Conservation (phyloP, 2,329 filamentous ascomycete species). For the Stemphylium lycopersici region DNA sequence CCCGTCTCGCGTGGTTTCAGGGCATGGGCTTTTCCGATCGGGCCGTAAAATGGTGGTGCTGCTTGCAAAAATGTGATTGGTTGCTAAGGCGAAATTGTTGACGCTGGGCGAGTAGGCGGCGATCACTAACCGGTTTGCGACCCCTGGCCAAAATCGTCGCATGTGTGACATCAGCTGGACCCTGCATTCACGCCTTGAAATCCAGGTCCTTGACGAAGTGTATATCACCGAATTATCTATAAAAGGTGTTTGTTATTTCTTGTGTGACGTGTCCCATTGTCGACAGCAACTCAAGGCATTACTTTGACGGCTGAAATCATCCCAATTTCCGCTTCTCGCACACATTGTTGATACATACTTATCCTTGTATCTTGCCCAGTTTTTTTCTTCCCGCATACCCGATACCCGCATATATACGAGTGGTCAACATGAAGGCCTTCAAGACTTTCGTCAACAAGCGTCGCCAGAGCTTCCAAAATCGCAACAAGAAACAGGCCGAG, state of each 20-base stretch:
- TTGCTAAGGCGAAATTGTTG: slow-evolving; percentile 18
- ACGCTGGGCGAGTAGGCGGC: slow-evolving; percentile 17
- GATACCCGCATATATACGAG: neutral
- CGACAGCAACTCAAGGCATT: neutral
- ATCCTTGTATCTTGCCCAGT: neutral
- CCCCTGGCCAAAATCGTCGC: slow-evolving; percentile 17
- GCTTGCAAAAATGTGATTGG: slow-evolving; percentile 24
- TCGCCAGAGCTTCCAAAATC: slow-evolving; percentile 24
- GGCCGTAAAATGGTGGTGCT: slow-evolving; percentile 24
- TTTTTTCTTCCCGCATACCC: neutral
- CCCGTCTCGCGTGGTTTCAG: slow-evolving; percentile 25
- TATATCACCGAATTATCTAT: slow-evolving; percentile 20
- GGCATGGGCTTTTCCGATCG: slow-evolving; percentile 17
- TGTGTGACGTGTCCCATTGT: slow-evolving; percentile 9
- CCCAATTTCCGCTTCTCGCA: neutral
- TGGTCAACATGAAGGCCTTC: slow-evolving; percentile 32
- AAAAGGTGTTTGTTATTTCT: slow-evolving; percentile 16
- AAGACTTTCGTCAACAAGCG: slow-evolving; percentile 36
- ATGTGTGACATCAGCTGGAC: slow-evolving; percentile 43
- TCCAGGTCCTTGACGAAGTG: slow-evolving; percentile 11
- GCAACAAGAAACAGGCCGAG: neutral
- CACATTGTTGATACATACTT: neutral
- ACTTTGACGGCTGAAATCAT: neutral
- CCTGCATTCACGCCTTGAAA: slow-evolving; percentile 27
- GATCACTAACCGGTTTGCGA: slow-evolving; percentile 28